These are phyloP conservation scores for Nitzschia inconspicua DNA, from an alignment of 108 stramenopile genomes.

Conservation along the genomic window DNA sequence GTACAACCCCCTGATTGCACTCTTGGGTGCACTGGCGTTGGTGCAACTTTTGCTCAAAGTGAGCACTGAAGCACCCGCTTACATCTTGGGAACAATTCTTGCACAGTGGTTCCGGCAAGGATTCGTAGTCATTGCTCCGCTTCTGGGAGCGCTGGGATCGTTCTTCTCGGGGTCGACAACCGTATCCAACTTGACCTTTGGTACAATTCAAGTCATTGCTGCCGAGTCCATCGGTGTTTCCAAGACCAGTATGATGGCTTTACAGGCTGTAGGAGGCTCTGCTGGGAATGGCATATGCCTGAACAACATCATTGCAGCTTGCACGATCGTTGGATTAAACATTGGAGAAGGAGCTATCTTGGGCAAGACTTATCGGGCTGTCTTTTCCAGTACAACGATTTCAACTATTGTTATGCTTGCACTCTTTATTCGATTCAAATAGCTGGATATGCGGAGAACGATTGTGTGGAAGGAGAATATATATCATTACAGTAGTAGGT, in stretches of 20 bases:
- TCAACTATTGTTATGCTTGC: conserved; percentile 52
- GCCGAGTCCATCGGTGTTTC: conserved; percentile 50
- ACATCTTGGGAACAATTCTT: conserved; percentile 47
- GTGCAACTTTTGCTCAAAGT: conserved; percentile 54
- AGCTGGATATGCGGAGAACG: too few relatives aligned
- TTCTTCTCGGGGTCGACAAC: conserved; percentile 71
- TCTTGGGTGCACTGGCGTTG: conserved; percentile 50
- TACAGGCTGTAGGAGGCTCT: conserved; percentile 62
- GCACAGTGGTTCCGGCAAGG: conserved; percentile 50
- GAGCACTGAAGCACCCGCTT: conserved; percentile 47
- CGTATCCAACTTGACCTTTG: conserved; percentile 67
- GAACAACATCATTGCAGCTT: conserved; percentile 66
- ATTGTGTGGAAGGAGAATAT: too few relatives aligned
- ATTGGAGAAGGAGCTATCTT: conserved; percentile 57
- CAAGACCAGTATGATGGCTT: conserved; percentile 46
- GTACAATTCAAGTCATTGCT: conserved; percentile 52
- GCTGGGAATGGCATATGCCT: conserved; percentile 68
- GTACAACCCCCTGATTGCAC: conserved; percentile 47
- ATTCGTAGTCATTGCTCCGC: conserved; percentile 50
- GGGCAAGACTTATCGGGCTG: conserved; percentile 42
- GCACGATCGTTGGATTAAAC: conserved; percentile 49
- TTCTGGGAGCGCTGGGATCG: conserved; percentile 50
- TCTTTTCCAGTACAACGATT: conserved; percentile 36
- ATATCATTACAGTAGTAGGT: too few relatives aligned
- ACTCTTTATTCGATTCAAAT: conserved; percentile 46